phyloP scores from a whole-genome alignment of 352 stramenopile genomes.

The Lagenidium giganteum region DNA sequence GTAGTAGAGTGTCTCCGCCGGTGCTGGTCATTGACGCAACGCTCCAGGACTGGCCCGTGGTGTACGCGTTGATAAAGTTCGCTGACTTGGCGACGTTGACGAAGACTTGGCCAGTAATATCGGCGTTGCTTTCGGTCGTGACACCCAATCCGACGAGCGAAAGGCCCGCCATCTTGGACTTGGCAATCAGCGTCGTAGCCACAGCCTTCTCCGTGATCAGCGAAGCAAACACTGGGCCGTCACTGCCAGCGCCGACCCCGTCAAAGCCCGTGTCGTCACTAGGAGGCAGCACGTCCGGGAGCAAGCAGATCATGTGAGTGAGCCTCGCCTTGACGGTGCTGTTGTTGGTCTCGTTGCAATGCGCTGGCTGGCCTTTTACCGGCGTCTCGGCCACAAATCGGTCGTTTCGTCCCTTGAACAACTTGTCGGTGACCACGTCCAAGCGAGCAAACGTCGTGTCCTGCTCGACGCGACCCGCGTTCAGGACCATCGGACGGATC shows the following conservation, averaged over 20 bases:
- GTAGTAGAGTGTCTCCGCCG: slow-evolving; percentile 2
- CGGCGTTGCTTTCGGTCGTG: background rate
- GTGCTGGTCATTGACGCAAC: background rate
- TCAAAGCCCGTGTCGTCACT: too few relatives aligned
- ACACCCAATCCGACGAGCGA: slow-evolving; percentile 13
- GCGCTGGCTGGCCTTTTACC: too few relatives aligned
- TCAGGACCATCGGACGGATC: background rate
- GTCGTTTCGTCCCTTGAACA: background rate
- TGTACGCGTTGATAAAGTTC: slow-evolving; percentile 28
- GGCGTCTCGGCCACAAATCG: background rate
- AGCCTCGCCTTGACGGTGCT: too few relatives aligned
- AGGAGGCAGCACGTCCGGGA: too few relatives aligned
- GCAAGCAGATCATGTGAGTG: too few relatives aligned
- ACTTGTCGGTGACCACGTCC: background rate
- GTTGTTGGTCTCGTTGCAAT: too few relatives aligned
- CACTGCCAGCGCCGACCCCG: background rate
- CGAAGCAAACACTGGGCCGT: too few relatives aligned
- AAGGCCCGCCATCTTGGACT: background rate
- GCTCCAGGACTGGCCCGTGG: slow-evolving; percentile 15
- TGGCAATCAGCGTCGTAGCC: slow-evolving; percentile 2
- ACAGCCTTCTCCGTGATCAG: background rate
- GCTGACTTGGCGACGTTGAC: slow-evolving; percentile 19
- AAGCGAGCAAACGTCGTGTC: background rate
- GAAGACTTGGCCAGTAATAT: slow-evolving; percentile 8
- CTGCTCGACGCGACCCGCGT: background rate